Evolutionary conservation across 2,329 filamentous ascomycete species (phyloP).

Genomic region (Chaetomiaceae sp.): DNA sequence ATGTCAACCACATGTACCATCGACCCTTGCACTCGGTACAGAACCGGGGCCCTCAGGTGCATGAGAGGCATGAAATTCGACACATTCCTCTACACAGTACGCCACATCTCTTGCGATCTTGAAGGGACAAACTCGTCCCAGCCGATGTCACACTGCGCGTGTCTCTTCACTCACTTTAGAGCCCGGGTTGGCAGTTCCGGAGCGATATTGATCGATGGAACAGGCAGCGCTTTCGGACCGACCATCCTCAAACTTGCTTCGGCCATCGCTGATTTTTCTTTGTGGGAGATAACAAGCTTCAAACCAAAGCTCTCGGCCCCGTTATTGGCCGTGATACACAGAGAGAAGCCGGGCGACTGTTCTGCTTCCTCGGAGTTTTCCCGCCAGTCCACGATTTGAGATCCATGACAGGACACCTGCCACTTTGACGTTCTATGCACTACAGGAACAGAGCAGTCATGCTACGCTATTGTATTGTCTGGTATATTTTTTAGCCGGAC

Average conservation of each 20-base stretch:
- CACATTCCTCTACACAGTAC: slow-evolving; percentile 11
- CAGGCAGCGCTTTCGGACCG: slow-evolving; percentile 1
- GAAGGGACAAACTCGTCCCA: slow-evolving; percentile 6
- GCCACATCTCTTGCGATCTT: slow-evolving; percentile 12
- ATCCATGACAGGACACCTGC: no score
- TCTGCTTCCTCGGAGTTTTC: no score
- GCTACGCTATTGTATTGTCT: no score
- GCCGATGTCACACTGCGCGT: slow-evolving; percentile 17
- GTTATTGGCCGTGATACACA: no score
- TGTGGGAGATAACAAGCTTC: slow-evolving; percentile 1
- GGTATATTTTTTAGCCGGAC: no score
- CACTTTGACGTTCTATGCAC: no score
- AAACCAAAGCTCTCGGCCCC: no score
- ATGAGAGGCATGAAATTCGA: slow-evolving; percentile 20
- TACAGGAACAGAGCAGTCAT: no score
- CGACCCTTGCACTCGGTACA: slow-evolving; percentile 8
- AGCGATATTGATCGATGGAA: not conserved
- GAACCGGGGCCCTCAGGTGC: slow-evolving; percentile 11
- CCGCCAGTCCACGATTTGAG: no score
- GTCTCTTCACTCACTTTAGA: not conserved
- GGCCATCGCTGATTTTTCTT: not conserved
- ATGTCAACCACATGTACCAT: no score
- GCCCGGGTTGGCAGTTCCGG: slow-evolving; percentile 4
- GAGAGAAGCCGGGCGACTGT: no score
- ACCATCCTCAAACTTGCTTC: not conserved